Percentiles rank a stretch among this genome's conserved stretches.
phyloP scores from a whole-genome alignment of 345 rosid genomes.

The Cochlearia excelsa region DNA sequence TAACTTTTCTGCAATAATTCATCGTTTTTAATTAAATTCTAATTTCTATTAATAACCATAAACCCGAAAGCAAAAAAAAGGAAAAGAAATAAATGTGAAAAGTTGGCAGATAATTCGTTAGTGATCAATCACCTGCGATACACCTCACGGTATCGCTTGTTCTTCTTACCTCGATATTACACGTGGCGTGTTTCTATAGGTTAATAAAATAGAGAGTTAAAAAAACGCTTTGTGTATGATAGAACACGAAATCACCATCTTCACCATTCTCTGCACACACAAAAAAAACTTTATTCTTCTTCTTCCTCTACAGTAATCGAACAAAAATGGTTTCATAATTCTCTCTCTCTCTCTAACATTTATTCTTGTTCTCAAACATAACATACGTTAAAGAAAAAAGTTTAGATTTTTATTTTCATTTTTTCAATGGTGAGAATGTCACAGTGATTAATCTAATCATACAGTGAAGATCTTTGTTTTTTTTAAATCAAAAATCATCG shows the following conservation, averaged over 20 bases:
- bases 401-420: background rate
- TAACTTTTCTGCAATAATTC: conserved; percentile 26
- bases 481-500: conserved; percentile 36
- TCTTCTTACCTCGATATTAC: background rate
- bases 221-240: conserved; percentile 25
- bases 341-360: conserved; percentile 6
- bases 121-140: conserved; percentile 20
- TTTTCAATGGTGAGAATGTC: conserved; percentile 18
- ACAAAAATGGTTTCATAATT: conserved; percentile 8
- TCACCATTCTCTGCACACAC: conserved; percentile 30
- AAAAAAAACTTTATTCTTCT: conserved; percentile 11
- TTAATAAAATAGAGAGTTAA: background rate
- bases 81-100: conserved; percentile 33
- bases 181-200: conserved; percentile 11
- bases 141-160: conserved; percentile 11
- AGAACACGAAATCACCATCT: conserved; percentile 26
- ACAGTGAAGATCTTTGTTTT: conserved; percentile 23
- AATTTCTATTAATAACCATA: conserved; percentile 28
- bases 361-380: conserved; percentile 38
- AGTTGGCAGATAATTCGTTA: conserved; percentile 37
- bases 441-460: conserved; percentile 14
- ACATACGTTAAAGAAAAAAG: conserved; percentile 11
- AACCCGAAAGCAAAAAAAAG: conserved; percentile 23
- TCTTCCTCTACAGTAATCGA: conserved; percentile 2
- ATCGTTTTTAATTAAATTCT: conserved; percentile 5